Percentiles rank a stretch among this genome's conserved stretches.
Conservation (phyloP, 371 early-diverging fungal species). For the Choanephora cucurbitarum region DNA sequence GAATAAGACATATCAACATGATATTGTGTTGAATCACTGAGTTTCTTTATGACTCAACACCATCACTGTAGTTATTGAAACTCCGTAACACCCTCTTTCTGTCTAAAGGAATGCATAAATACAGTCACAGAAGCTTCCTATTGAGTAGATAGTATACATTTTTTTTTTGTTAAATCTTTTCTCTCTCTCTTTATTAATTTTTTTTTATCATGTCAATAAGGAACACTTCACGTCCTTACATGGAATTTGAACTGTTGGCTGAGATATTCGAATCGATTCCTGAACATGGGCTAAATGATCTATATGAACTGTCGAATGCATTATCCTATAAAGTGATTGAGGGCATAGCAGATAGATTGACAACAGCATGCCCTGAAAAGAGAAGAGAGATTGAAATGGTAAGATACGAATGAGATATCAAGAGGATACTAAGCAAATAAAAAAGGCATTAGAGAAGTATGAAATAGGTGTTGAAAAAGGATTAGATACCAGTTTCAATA, state of each 20-base stretch:
- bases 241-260: slow-evolving; percentile 8
- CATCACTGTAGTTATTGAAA: too few relatives aligned
- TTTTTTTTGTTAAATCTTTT: too few relatives aligned
- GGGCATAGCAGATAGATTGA: slow-evolving; percentile 11
- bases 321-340: slow-evolving; percentile 15
- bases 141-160: too few relatives aligned
- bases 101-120: too few relatives aligned
- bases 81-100: too few relatives aligned
- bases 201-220: background rate
- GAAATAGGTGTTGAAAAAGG: background rate
- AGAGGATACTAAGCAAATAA: background rate
- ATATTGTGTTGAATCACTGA: too few relatives aligned
- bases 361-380: slow-evolving; percentile 6
- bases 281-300: background rate
- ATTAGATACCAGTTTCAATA: slow-evolving; percentile 7
- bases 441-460: background rate
- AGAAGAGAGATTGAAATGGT: slow-evolving; percentile 6
- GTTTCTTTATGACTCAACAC: too few relatives aligned
- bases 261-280: slow-evolving; percentile 17
- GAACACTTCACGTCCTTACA: slow-evolving; percentile 4
- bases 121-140: too few relatives aligned
- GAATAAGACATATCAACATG: too few relatives aligned
- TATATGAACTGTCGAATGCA: slow-evolving; percentile 9
- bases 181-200: background rate
- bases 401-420: background rate